Evolutionary conservation across 768 basidiomycete species (phyloP), one percentile per base, ranked within the genome.

Genomic region (Clitopilus passeckerianus): DNA sequence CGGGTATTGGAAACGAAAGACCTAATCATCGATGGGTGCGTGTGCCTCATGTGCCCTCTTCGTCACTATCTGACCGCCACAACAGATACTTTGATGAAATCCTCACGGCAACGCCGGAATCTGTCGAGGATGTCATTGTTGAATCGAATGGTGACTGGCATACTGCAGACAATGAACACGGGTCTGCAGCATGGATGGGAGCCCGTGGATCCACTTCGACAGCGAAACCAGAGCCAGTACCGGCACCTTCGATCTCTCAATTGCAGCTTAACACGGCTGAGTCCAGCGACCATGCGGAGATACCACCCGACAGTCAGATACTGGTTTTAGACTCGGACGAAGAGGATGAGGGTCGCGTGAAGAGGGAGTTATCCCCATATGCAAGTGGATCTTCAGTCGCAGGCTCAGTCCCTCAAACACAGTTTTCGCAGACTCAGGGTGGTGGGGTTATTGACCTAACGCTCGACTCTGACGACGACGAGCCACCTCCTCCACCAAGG

Each of bases 61-160:
- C 24, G 9, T 6, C 33, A 23, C 20, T 24, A n/a, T 14, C 54
- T 53, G 58, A 41, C 60, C 8, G 1, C 20, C 23, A n/a, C 23
- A 14, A 56, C 56, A 98, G 96, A 7, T 98, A 91, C 72, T 92
- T 95, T 70, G 85, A 93, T 63, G 84, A 85, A 59, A 97, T 98
- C 56, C 72, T 98, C 66, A 84, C 85, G 64, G 74, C 80, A 24
- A 91, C 89, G 2, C 81, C 91, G 0, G 91, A 95, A 22, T 78
- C 77, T 56, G 86, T 93, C 12, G 97, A 99, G 54, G 92, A 97
- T 63, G 94, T 99, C 23, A 81, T 96, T 58, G 86, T 99, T 15
- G 96, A 99, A 71, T 85, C 93, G 5, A 88, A 96, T 69, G 95
- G 94, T 1, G 89, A 95, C 70, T 99, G 97, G 97, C 95, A 97